Evolutionary conservation across 257 asterid genomes (phyloP).

Genomic region (Solanum neorickii): DNA sequence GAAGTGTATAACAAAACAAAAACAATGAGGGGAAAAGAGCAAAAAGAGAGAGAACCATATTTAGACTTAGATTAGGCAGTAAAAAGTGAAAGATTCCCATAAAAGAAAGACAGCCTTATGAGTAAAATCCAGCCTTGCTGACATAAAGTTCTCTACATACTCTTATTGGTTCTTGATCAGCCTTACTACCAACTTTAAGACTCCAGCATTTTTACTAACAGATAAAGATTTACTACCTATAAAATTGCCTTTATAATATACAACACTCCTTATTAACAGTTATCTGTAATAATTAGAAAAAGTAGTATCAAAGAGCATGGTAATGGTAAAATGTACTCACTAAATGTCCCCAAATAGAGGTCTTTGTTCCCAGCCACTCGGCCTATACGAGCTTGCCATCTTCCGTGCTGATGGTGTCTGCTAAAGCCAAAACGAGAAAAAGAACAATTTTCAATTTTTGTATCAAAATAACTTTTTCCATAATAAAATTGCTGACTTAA

Average conservation of each 20-base stretch:
- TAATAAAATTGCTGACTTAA: neutral
- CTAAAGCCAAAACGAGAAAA: constrained; percentile 33
- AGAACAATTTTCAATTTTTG: neutral
- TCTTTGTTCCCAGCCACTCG: constrained; percentile 98
- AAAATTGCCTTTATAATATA: neutral
- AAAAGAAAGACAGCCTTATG: neutral
- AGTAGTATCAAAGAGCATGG: neutral
- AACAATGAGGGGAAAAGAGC: neutral
- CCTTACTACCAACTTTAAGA: neutral
- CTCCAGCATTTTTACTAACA: neutral
- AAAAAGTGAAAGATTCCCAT: constrained; percentile 4
- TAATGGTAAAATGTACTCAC: constrained; percentile 28
- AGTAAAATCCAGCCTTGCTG: neutral
- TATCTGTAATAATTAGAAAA: neutral
- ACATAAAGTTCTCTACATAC: neutral
- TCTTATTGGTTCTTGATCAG: neutral
- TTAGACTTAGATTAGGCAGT: neutral
- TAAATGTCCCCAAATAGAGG: constrained; percentile 91
- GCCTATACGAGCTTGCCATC: constrained; percentile 99
- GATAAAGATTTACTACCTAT: neutral
- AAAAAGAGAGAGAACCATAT: neutral
- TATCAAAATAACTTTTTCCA: neutral
- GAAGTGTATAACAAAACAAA: neutral
- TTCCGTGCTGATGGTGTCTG: constrained; percentile 99
- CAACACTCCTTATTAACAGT: neutral